These are phyloP conservation scores for Amylostereum chailletii DNA, from an alignment of 1,284 basidiomycete genomes.

Conservation along the genomic window DNA sequence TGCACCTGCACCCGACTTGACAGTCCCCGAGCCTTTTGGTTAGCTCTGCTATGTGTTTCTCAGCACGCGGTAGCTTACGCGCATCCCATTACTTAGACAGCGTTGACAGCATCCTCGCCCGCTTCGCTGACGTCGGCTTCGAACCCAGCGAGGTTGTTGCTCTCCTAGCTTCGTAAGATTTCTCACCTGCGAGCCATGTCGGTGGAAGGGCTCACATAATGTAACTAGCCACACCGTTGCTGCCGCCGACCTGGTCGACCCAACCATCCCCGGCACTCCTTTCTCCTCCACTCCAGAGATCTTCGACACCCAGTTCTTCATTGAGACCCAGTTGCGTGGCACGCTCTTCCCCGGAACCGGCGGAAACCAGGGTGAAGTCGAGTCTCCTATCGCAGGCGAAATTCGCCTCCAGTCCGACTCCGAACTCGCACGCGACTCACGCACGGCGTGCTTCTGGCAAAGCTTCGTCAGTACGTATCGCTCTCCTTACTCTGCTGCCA, in stretches of 20 bases:
- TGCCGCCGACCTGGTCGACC: constrained; percentile 20
- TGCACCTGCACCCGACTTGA: constrained; percentile 25
- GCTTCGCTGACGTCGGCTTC: constrained; percentile 33
- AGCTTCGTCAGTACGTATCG: constrained; percentile 21
- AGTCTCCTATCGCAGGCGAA: constrained; percentile 28
- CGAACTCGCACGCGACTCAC: constrained; percentile 18
- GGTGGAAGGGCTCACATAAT: constrained; percentile 6
- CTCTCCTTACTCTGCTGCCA: not conserved
- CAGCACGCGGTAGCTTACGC: not conserved
- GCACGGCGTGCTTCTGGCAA: constrained; percentile 31
- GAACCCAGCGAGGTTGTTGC: constrained; percentile 30
- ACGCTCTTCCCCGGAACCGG: constrained; percentile 25
- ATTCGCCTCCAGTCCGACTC: constrained; percentile 34
- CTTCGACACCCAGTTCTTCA: constrained; percentile 32
- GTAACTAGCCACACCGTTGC: constrained; percentile 26
- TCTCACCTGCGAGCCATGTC: not conserved
- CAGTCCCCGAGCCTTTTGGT: constrained; percentile 31
- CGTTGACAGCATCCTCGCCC: constrained; percentile 27
- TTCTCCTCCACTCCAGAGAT: constrained; percentile 29
- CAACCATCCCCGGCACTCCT: constrained; percentile 22
- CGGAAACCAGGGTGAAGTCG: constrained; percentile 25
- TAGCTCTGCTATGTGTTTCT: not conserved
- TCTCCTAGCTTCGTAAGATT: constrained; percentile 26
- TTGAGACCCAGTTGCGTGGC: constrained; percentile 27
- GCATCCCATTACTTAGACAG: constrained; percentile 17